Conservation (phyloP, 345 rosid species). For the Eucalyptus curtisii region DNA sequence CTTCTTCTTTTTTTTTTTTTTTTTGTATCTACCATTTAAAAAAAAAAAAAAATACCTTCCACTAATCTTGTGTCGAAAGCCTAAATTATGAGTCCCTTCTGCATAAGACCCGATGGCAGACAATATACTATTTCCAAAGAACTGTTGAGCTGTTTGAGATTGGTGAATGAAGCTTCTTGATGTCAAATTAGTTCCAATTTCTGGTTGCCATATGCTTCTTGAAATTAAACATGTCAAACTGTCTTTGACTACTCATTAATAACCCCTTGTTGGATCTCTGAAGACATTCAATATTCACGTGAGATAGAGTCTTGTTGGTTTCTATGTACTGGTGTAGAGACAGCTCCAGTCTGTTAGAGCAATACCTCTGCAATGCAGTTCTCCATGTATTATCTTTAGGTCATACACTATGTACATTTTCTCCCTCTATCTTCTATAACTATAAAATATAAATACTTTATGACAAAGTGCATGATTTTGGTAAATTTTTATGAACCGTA, state of each 20-base stretch:
- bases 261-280: not conserved
- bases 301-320: not conserved
- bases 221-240: not conserved
- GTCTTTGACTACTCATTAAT: not conserved
- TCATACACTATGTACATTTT: not conserved
- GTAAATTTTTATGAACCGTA: not conserved
- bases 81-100: not conserved
- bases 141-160: not conserved
- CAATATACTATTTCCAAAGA: not conserved
- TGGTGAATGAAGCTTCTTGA: not conserved
- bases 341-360: not conserved
- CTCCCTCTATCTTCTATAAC: not conserved
- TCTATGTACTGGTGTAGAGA: not conserved
- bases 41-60: not conserved
- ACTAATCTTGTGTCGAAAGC: not conserved
- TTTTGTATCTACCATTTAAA: not conserved
- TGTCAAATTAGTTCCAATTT: not conserved
- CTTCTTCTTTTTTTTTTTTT: too few species aligned
- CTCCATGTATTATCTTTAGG: not conserved
- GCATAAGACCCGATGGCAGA: not conserved
- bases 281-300: not conserved
- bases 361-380: not conserved
- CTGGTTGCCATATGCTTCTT: not conserved
- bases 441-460: not conserved
- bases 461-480: not conserved